Evolutionary conservation across 495 filamentous ascomycete genomes (phyloP).

Genomic region (Aspergillus steynii): DNA sequence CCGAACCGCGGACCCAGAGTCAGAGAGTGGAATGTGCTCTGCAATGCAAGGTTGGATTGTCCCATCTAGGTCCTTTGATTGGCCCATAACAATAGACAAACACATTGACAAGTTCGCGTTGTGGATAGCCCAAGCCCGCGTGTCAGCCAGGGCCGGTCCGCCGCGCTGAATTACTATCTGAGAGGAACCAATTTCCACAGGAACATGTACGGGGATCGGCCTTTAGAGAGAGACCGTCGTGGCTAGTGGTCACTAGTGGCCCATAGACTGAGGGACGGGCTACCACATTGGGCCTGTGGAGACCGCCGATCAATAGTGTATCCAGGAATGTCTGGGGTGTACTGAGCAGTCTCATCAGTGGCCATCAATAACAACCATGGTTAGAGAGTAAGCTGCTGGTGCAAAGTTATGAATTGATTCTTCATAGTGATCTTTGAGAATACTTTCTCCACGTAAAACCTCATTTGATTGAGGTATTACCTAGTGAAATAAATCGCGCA

Average conservation of each 20-base stretch:
- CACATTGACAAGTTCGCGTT: neutral
- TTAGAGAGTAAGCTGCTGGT: neutral
- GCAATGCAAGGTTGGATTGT: neutral
- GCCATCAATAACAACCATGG: neutral
- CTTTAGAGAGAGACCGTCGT: constrained; percentile 6
- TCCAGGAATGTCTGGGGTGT: constrained; percentile 7
- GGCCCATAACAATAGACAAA: constrained; percentile 1
- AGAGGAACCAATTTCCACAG: neutral
- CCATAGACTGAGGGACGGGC: neutral
- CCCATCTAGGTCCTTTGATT: constrained; percentile 5
- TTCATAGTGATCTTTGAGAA: no score
- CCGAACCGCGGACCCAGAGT: constrained; percentile 7
- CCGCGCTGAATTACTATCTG: neutral
- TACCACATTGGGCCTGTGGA: constrained; percentile 5
- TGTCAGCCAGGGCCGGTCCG: constrained; percentile 1
- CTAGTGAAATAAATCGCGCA: neutral
- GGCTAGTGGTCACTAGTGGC: constrained; percentile 11
- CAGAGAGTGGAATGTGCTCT: constrained; percentile 2
- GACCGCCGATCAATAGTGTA: constrained; percentile 6
- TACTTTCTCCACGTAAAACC: no score
- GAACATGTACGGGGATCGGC: constrained; percentile 11
- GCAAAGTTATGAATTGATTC: neutral
- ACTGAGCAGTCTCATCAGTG: neutral
- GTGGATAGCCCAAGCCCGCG: neutral
- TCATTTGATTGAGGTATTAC: neutral